Percentiles rank a stretch among this genome's conserved stretches.
Conservation (phyloP, 2,329 filamentous ascomycete genomes). For the Helminthosporium solani region DNA sequence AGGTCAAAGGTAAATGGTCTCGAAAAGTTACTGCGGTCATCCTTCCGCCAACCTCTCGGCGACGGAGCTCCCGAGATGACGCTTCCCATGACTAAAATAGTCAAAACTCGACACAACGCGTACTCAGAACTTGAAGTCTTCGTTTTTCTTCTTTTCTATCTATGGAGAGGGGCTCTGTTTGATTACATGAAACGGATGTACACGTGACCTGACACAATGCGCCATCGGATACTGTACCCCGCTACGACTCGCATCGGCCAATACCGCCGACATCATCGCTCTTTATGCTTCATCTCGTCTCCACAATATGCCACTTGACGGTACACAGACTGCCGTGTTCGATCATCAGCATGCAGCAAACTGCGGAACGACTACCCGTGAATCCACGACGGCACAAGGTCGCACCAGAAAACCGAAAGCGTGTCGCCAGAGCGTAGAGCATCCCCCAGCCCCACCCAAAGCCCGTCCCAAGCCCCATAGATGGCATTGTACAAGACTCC, state of each 20-base stretch:
- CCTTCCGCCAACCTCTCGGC: not conserved
- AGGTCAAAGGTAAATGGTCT: constrained; percentile 9
- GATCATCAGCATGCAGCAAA: constrained; percentile 2
- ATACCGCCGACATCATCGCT: not conserved
- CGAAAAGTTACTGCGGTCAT: constrained; percentile 3
- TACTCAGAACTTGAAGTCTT: too few relatives aligned
- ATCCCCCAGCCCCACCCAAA: not conserved
- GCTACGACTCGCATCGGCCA: not conserved
- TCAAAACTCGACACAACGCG: too few relatives aligned
- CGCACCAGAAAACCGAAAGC: constrained; percentile 22
- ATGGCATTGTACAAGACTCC: too few relatives aligned
- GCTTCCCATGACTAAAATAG: too few relatives aligned
- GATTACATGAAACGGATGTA: not conserved
- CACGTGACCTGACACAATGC: too few relatives aligned
- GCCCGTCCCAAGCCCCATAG: not conserved
- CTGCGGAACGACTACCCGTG: constrained; percentile 16
- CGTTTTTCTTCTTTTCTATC: too few relatives aligned
- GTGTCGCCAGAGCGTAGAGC: constrained; percentile 25
- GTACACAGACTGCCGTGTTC: not conserved
- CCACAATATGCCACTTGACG: not conserved
- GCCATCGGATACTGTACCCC: not conserved
- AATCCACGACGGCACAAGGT: constrained; percentile 28
- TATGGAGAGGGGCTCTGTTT: too few relatives aligned
- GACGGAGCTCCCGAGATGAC: too few relatives aligned
- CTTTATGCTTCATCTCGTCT: not conserved